Evolutionary conservation across 2,329 filamentous ascomycete species (phyloP).

Genomic region (Fusarium pseudograminearum): DNA sequence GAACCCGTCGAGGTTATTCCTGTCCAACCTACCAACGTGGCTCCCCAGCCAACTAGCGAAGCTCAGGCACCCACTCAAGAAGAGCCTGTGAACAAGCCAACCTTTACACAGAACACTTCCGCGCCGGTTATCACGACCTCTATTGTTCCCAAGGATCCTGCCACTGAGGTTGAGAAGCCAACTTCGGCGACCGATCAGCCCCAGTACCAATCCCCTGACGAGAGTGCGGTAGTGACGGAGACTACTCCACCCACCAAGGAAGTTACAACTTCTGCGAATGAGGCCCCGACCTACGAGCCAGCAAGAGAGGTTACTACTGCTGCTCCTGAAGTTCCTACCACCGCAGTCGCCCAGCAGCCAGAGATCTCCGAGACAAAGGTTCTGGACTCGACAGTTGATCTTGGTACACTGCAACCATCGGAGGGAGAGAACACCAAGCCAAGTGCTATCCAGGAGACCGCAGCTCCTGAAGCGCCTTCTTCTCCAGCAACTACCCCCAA

Average conservation of each 20-base stretch:
- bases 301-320: constrained; percentile 11
- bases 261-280: constrained; percentile 4
- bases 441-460: constrained; percentile 24
- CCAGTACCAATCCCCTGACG: constrained; percentile 10
- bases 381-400: constrained; percentile 41
- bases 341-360: constrained; percentile 21
- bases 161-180: constrained; percentile 6
- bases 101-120: constrained; percentile 34
- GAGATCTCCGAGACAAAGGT: constrained; percentile 12
- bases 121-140: constrained; percentile 36
- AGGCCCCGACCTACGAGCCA: constrained; percentile 13
- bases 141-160: constrained; percentile 35
- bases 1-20: constrained; percentile 41
- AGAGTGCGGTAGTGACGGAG: constrained; percentile 1
- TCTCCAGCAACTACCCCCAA: constrained; percentile 7
- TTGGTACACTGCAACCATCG: constrained; percentile 41
- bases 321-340: constrained; percentile 4
- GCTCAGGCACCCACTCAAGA: constrained; percentile 20
- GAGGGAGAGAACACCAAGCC: constrained; percentile 18
- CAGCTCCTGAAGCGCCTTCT: constrained; percentile 15
- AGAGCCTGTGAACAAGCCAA: constrained; percentile 23
- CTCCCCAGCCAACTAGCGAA: constrained; percentile 17
- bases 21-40: constrained; percentile 14
- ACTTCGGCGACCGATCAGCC: constrained; percentile 16
- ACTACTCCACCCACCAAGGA: constrained; percentile 3